A percentile compares a stretch with the other conserved stretches of the same genome.
phyloP scores from a whole-genome alignment of 1,139 yeast species.

The Lodderomyces metapsilosis region DNA sequence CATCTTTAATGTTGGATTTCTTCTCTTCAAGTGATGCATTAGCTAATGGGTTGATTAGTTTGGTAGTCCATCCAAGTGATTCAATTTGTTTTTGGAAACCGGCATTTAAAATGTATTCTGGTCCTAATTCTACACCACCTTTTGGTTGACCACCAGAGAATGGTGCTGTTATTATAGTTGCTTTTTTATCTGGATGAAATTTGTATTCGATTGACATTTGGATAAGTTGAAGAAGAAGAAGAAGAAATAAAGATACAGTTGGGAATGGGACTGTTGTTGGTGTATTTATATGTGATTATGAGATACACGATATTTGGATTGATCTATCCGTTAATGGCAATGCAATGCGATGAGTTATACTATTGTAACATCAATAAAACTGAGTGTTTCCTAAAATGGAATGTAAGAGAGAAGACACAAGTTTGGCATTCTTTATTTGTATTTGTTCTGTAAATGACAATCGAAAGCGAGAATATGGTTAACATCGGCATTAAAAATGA shows the following conservation, averaged over 20 bases:
- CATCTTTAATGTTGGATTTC: conserved; percentile 45
- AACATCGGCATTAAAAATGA: background rate
- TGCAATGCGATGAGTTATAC: background rate
- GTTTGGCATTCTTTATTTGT: too few species aligned
- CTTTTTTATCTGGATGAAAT: conserved; percentile 52
- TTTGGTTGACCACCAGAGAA: conserved; percentile 97
- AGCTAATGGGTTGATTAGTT: conserved; percentile 56
- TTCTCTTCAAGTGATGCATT: conserved; percentile 42
- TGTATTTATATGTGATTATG: background rate
- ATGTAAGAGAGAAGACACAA: background rate
- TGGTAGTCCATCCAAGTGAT: conserved; percentile 70
- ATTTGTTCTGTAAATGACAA: background rate
- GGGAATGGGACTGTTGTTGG: background rate
- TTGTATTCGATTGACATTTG: conserved; percentile 36
- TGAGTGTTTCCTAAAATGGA: background rate
- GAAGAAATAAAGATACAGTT: background rate
- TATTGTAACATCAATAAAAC: too few species aligned
- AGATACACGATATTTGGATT: background rate
- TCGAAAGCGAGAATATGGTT: background rate
- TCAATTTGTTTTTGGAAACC: conserved; percentile 67
- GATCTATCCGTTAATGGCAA: conserved; percentile 3
- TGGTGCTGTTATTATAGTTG: conserved; percentile 77
- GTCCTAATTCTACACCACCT: conserved; percentile 92
- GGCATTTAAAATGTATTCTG: conserved; percentile 70
- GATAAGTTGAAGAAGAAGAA: background rate